Base-by-base conservation (phyloP, 495 filamentous ascomycete species). In the Penicillium atrosanguineum region DNA sequence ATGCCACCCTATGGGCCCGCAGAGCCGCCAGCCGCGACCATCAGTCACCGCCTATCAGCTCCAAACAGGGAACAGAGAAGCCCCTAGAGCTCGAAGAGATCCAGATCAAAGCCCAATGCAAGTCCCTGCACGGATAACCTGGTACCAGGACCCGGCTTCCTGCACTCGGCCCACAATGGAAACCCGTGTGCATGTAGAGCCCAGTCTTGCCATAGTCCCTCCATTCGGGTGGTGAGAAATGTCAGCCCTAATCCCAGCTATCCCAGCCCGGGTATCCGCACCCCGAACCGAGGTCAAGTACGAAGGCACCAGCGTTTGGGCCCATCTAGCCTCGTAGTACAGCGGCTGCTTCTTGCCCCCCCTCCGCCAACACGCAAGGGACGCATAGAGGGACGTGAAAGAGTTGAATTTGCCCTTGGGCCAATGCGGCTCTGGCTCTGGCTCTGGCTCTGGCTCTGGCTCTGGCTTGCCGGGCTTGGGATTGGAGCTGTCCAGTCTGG, bases 351-450 rank as follows among this genome's bases (percentile, higher is more conserved):
- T 15, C 44, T 59, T 29, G 34, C 19, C 44, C 40, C 55, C 55
- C 34, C 55, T 51, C 34, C 47, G 41, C 38, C 21, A 15, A 19
- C 19, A 55, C 45, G 59, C 59, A 62, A 62, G 59, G 59, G 56
- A 28, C 19, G 37, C 39, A 38, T 19, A 45, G 3, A 20, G 7
- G 7, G 8, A 40, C n/a, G 16, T 40, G 6, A n/a, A 14, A 19
- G 38, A 40, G 38, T 19, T 38, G 14, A 18, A 12, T 4, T 16
- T 19, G 38, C 15, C 14, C 16, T 7, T 40, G 21, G 31, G 26
- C 46, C 39, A 39, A 48, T 55, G 52, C 46, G 39, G 45, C 46
- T 55, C 46, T 42, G 37, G 25, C 7, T 5, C 25, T 44, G 20
- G 39, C 46, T 55, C 46, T 42, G 37, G 25, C 7, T 5, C 25